Conservation (phyloP, 352 stramenopile genomes). For the Thalassiosira pacifica region DNA sequence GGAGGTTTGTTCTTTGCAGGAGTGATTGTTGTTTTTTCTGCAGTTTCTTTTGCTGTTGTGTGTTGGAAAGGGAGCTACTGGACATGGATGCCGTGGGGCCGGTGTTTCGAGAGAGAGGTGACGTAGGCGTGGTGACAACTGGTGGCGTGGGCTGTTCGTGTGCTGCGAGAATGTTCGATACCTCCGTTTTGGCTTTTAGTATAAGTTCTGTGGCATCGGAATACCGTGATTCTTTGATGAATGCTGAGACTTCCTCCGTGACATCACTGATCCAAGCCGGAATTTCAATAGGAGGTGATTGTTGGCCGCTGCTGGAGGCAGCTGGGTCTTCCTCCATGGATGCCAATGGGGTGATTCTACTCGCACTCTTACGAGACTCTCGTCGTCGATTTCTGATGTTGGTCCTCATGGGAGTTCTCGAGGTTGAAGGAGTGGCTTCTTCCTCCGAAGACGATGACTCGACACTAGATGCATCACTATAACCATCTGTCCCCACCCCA, state of each 20-base stretch:
- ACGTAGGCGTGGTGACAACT: constrained; percentile 29
- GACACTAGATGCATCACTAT: constrained; percentile 53
- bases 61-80: background rate
- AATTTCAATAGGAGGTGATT: constrained; percentile 69
- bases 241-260: constrained; percentile 80
- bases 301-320: background rate
- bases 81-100: background rate
- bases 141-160: constrained; percentile 67
- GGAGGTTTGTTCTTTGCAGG: constrained; percentile 58
- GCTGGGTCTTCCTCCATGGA: constrained; percentile 13
- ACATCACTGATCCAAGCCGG: constrained; percentile 78
- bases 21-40: constrained; percentile 72
- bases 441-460: constrained; percentile 52
- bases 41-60: constrained; percentile 64
- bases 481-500: constrained; percentile 52
- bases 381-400: constrained; percentile 32
- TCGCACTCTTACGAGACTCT: constrained; percentile 14
- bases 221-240: constrained; percentile 84
- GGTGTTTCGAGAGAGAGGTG: constrained; percentile 18
- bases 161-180: constrained; percentile 69
- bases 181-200: constrained; percentile 78
- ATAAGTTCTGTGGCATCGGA: constrained; percentile 79
- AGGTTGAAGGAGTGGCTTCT: constrained; percentile 2
- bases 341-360: background rate
- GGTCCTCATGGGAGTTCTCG: constrained; percentile 45